Base-by-base conservation (phyloP, 2,329 filamentous ascomycete species). In the Trichoderma koningii region DNA sequence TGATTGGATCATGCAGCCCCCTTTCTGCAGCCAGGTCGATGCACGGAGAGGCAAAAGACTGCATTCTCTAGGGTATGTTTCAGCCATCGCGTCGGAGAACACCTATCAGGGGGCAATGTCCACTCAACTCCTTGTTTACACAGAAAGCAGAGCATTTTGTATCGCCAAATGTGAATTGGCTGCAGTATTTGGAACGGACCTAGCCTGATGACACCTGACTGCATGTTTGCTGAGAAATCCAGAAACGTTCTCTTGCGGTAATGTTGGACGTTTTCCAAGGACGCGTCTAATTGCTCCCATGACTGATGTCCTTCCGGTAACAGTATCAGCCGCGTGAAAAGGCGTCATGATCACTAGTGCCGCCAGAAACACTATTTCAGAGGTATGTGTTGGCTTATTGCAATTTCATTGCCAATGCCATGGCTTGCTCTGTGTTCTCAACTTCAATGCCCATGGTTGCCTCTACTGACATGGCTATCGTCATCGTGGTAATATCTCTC, bases 61-160 rank as follows among this genome's bases (percentile, higher is more conserved):
- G 34, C 52, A 55, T 19, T 51, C 26, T 30, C 42, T 34, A 17
- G 55, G 55, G 28, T 41, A 41, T 34, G 55, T 59, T 59, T 59
- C 55, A 59, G 55, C 55, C 30, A 50, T 42, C 14, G 44, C 30
- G 21, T 42, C 14, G 44, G 28, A 38, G 26, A 17, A 45, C 19
- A 38, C 21, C 3, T 42, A 19, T 44, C 45, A 12, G 9, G 7
- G 7, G 28, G 44, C 17, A 41, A 9, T 59, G 21, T 17, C 28
- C 23, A 38, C 44, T n/a, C 21, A 21, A 23, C 50, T 14, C 55
- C 44, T 9, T 15, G 55, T 48, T 48, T 5, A 7, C 55, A 41
- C 47, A 7, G 15, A 15, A 21, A 21, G 14, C 28, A 59, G 19
- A 9, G 15, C 26, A 44, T 21, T 38, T 38, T 14, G 12, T 38